phyloP scores from a whole-genome alignment of 495 filamentous ascomycete genomes.

The Podospora didyma region DNA sequence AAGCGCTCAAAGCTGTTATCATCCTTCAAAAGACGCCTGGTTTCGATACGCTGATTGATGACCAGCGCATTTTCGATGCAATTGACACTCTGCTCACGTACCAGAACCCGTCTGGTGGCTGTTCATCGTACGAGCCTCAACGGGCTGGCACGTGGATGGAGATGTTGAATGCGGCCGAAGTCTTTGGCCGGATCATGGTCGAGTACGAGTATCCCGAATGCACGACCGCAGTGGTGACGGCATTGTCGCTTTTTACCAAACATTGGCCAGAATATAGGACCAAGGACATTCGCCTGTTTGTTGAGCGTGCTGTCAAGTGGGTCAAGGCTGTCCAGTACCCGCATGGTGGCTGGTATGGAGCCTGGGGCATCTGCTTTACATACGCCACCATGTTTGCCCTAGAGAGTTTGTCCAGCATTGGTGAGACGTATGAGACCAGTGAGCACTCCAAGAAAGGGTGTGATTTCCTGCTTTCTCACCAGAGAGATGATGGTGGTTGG shows the following conservation, averaged over 20 bases:
- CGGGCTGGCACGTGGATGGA: conserved; percentile 76
- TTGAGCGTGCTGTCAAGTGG: conserved; percentile 66
- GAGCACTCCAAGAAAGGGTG: conserved; percentile 67
- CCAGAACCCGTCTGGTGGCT: conserved; percentile 86
- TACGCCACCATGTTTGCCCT: conserved; percentile 95
- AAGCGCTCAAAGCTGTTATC: conserved; percentile 83
- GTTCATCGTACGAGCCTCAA: conserved; percentile 82
- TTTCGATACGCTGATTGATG: conserved; percentile 70
- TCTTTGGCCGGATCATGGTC: conserved; percentile 96
- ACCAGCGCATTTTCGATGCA: conserved; percentile 74
- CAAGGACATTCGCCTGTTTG: conserved; percentile 68
- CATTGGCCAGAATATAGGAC: conserved; percentile 76
- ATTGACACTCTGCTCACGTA: conserved; percentile 88
- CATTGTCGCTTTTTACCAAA: conserved; percentile 74
- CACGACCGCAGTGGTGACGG: conserved; percentile 92
- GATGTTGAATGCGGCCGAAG: conserved; percentile 88
- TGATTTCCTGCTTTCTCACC: conserved; percentile 77
- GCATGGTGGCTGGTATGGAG: conserved; percentile 93
- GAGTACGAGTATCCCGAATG: conserved; percentile 98
- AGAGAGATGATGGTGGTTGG: conserved; percentile 89
- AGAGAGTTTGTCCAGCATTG: conserved; percentile 75
- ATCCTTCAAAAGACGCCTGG: conserved; percentile 75
- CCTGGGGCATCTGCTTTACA: conserved; percentile 96
- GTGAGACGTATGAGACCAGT: conserved; percentile 76
- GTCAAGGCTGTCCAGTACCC: conserved; percentile 75